Evolutionary conservation across 139 green algal species (phyloP).

Genomic region (Dunaliella primolecta): DNA sequence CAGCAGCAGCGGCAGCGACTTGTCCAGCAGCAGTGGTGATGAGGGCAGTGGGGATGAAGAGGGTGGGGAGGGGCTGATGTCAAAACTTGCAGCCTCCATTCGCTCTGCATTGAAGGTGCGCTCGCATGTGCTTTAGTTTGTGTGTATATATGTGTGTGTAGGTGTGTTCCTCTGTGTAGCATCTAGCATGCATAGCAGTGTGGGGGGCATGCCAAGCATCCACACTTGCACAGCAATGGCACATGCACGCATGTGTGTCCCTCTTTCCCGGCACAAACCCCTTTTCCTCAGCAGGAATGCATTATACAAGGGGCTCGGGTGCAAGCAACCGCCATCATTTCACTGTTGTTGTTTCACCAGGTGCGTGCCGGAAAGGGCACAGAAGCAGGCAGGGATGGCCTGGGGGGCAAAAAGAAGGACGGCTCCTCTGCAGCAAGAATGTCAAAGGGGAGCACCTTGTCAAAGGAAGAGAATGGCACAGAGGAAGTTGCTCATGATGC

Average conservation of each 20-base stretch:
- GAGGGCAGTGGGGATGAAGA: background rate
- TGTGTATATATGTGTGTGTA: background rate
- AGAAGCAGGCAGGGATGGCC: background rate
- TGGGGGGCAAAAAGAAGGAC: background rate
- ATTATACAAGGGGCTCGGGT: too few relatives aligned
- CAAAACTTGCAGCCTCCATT: conserved; percentile 7
- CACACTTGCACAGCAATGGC: too few relatives aligned
- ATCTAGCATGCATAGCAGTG: too few relatives aligned
- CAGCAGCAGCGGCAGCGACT: conserved; percentile 12
- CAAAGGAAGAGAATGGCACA: too few relatives aligned
- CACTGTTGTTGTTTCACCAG: too few relatives aligned
- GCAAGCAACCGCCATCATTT: too few relatives aligned
- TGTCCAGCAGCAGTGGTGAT: background rate
- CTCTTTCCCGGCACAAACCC: too few relatives aligned
- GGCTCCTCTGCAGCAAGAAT: background rate
- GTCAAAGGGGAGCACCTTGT: background rate
- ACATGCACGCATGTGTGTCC: too few relatives aligned
- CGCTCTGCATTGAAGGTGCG: background rate
- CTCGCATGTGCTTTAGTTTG: background rate
- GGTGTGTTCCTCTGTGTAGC: too few relatives aligned
- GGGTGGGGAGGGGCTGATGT: background rate
- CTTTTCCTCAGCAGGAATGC: too few relatives aligned
- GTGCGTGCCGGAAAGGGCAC: background rate
- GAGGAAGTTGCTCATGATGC: too few relatives aligned
- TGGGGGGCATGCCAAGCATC: too few relatives aligned